These are phyloP conservation scores for Penicillium silybi DNA, from an alignment of 495 filamentous ascomycete genomes.

Conservation along the genomic window DNA sequence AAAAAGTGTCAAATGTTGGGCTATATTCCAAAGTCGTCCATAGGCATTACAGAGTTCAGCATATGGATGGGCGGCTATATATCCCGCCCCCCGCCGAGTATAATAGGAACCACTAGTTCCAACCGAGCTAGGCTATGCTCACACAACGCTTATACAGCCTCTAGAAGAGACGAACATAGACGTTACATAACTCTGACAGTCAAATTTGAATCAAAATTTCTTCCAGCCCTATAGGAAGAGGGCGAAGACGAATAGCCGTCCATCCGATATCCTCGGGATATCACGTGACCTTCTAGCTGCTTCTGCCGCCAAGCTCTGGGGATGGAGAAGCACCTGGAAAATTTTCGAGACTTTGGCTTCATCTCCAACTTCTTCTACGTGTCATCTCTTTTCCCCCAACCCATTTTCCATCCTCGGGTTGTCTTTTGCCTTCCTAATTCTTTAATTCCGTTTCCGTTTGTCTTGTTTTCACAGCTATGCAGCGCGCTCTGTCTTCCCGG, in stretches of 20 bases:
- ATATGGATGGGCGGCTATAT: too few relatives aligned
- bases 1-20: too few relatives aligned
- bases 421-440: conserved; percentile 16
- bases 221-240: too few relatives aligned
- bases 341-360: conserved; percentile 51
- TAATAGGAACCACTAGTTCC: too few relatives aligned
- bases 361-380: conserved; percentile 28
- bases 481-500: conserved; percentile 65
- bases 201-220: too few relatives aligned
- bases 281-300: conserved; percentile 48
- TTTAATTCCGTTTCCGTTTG: conserved; percentile 22
- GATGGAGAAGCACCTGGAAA: conserved; percentile 45
- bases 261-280: conserved; percentile 30
- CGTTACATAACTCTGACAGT: too few relatives aligned
- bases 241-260: conserved; percentile 19
- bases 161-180: too few relatives aligned
- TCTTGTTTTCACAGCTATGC: conserved; percentile 53
- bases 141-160: too few relatives aligned
- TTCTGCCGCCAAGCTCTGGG: conserved; percentile 47
- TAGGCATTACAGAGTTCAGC: too few relatives aligned
- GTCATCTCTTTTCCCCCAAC: conserved; percentile 22
- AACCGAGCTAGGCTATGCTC: too few relatives aligned
- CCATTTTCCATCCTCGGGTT: conserved; percentile 26
- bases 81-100: too few relatives aligned
- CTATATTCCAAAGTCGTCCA: too few relatives aligned